Conservation (phyloP, 2,329 filamentous ascomycete genomes). For the Fusarium clavum region DNA sequence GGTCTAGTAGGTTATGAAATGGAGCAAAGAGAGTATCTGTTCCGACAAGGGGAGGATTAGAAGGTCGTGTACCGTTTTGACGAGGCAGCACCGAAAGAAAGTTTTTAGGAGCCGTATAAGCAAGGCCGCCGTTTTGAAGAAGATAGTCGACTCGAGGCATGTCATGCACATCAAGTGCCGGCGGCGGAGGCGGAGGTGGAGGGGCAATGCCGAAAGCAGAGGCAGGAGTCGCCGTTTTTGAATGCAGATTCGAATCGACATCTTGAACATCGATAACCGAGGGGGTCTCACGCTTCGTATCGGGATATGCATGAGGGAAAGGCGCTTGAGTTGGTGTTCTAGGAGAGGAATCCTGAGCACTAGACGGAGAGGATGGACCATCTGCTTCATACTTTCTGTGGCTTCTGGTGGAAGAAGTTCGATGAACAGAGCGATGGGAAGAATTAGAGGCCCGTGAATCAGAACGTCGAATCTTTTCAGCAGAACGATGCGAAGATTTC, state of each 20-base stretch:
- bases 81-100: slow-evolving; percentile 75
- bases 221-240: slow-evolving; percentile 56
- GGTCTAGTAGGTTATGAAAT: slow-evolving; percentile 84
- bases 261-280: slow-evolving; percentile 55
- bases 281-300: slow-evolving; percentile 53
- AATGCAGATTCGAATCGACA: slow-evolving; percentile 46
- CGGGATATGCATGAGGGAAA: slow-evolving; percentile 60
- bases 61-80: slow-evolving; percentile 66
- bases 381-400: slow-evolving; percentile 52
- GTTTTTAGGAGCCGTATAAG: slow-evolving; percentile 76
- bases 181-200: slow-evolving; percentile 75
- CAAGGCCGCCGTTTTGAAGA: slow-evolving; percentile 85
- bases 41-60: slow-evolving; percentile 73
- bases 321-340: slow-evolving; percentile 69
- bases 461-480: slow-evolving; percentile 52
- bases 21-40: slow-evolving; percentile 83
- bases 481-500: slow-evolving; percentile 52
- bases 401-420: slow-evolving; percentile 55
- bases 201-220: slow-evolving; percentile 52
- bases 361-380: slow-evolving; percentile 61
- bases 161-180: slow-evolving; percentile 76
- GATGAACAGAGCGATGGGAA: slow-evolving; percentile 51
- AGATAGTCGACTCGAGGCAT: slow-evolving; percentile 91
- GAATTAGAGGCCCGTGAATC: slow-evolving; percentile 52
- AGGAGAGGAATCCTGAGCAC: slow-evolving; percentile 67